Conservation (phyloP, 2,329 filamentous ascomycete genomes). For the Coleophoma crateriformis region DNA sequence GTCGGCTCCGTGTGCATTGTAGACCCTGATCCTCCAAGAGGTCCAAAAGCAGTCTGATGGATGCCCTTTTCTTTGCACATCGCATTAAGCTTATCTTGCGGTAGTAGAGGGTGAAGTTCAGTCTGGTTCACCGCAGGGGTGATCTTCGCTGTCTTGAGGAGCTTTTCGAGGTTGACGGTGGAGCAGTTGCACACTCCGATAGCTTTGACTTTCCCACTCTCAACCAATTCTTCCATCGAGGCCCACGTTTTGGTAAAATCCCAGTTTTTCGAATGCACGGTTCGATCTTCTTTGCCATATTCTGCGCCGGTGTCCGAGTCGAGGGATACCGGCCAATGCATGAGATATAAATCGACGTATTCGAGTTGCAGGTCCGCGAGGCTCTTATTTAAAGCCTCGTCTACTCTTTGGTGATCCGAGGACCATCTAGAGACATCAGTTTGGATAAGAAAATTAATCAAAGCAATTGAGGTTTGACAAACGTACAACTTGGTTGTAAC, state of each 20-base stretch:
- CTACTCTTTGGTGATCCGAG: constrained; percentile 22
- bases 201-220: constrained; percentile 41
- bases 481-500: constrained; percentile 45
- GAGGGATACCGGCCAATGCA: constrained; percentile 27
- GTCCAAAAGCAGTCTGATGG: constrained; percentile 41
- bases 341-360: constrained; percentile 29
- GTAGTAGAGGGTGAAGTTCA: constrained; percentile 43
- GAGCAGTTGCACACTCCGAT: constrained; percentile 58
- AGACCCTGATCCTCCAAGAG: constrained; percentile 19
- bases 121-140: constrained; percentile 52
- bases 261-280: constrained; percentile 1
- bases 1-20: constrained; percentile 46
- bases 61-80: constrained; percentile 41
- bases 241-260: constrained; percentile 46
- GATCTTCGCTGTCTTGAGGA: constrained; percentile 35
- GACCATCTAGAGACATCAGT: constrained; percentile 17
- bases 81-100: constrained; percentile 40
- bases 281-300: constrained; percentile 5
- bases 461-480: constrained; percentile 30
- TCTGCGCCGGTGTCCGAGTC: constrained; percentile 1
- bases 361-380: constrained; percentile 26
- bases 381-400: constrained; percentile 19
- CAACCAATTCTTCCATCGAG: constrained; percentile 47
- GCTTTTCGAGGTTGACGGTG: constrained; percentile 26
- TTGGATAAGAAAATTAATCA: constrained; percentile 24